These are phyloP conservation scores for Rhodotorula kratochvilovae DNA, from an alignment of 768 basidiomycete genomes.

Conservation along the genomic window DNA sequence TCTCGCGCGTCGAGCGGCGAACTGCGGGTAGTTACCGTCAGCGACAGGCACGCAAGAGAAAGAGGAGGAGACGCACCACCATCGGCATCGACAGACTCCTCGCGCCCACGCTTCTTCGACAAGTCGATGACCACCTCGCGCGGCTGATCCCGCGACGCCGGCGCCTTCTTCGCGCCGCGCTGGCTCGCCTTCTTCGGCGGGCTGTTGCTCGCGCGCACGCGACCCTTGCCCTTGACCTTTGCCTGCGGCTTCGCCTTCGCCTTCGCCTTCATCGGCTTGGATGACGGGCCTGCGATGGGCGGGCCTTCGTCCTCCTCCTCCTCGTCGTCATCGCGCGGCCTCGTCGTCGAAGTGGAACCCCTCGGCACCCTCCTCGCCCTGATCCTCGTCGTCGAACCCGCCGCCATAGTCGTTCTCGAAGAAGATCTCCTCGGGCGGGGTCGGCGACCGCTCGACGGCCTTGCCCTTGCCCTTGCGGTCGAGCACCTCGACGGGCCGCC, in stretches of 20 bases:
- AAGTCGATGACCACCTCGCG: conserved; percentile 1
- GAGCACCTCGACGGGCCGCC: conserved; percentile 1
- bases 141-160: neutral
- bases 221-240: conserved; percentile 17
- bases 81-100: conserved; percentile 13
- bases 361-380: neutral
- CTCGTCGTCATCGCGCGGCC: conserved; percentile 11
- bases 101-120: conserved; percentile 13
- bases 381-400: conserved; percentile 4
- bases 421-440: neutral
- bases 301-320: conserved; percentile 3
- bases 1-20: conserved; percentile 66
- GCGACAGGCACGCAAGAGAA: no score
- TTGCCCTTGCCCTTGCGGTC: conserved; percentile 17
- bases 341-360: conserved; percentile 12
- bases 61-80: conserved; percentile 38
- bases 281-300: neutral
- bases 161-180: neutral
- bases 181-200: neutral
- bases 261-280: neutral
- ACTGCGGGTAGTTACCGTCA: conserved; percentile 49
- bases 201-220: neutral
- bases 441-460: conserved; percentile 1
- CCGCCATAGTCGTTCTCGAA: conserved; percentile 20
- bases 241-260: conserved; percentile 6